These are phyloP conservation scores for Aspergillus haitiensis DNA, from an alignment of 495 filamentous ascomycete species.

Conservation along the genomic window DNA sequence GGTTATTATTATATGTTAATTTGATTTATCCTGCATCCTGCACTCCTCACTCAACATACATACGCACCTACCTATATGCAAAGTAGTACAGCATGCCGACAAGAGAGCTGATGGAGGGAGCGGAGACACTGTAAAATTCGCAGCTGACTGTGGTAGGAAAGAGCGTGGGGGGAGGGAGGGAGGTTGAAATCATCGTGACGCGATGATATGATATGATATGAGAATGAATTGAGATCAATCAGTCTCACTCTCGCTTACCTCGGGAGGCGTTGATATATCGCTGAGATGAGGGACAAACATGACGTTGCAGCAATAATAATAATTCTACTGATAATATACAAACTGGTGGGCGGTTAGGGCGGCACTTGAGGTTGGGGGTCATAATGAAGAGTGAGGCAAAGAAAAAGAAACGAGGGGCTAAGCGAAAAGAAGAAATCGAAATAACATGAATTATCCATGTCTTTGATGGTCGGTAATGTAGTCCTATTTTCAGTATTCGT, in stretches of 20 bases:
- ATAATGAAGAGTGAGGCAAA: neutral
- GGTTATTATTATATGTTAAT: neutral
- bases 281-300: neutral
- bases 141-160: too few relatives aligned
- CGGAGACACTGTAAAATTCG: too few relatives aligned
- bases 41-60: too few relatives aligned
- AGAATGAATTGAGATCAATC: neutral
- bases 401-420: constrained; percentile 8
- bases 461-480: too few relatives aligned
- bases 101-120: too few relatives aligned
- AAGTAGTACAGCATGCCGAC: too few relatives aligned
- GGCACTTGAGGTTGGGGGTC: constrained; percentile 10
- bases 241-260: constrained; percentile 11
- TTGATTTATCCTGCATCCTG: neutral
- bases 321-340: constrained; percentile 7
- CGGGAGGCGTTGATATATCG: neutral
- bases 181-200: too few relatives aligned
- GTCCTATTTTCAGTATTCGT: too few relatives aligned
- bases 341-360: constrained; percentile 17
- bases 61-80: too few relatives aligned
- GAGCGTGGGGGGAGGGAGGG: too few relatives aligned
- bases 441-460: too few relatives aligned
- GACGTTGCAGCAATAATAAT: neutral
- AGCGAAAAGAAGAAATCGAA: constrained; percentile 2
- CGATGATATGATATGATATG: too few relatives aligned